These are phyloP conservation scores for Tulasnella sp. DNA, from an alignment of 768 basidiomycete species.

Conservation along the genomic window DNA sequence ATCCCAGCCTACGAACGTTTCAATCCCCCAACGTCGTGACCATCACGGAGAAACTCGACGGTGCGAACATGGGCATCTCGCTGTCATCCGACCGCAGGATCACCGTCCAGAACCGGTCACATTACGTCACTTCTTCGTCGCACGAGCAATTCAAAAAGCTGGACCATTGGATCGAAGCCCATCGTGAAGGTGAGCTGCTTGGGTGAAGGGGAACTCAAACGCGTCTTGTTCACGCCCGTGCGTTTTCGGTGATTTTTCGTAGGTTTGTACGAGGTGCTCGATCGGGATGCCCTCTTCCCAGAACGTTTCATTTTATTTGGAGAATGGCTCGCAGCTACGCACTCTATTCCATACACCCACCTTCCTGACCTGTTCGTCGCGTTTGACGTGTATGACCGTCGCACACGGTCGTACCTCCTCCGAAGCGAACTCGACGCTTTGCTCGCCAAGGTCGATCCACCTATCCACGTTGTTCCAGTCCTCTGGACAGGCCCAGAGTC, in stretches of 20 bases:
- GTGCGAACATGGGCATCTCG: conserved; percentile 55
- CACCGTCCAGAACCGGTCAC: conserved; percentile 49
- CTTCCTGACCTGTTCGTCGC: conserved; percentile 47
- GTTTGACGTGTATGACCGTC: conserved; percentile 48
- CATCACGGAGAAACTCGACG: conserved; percentile 54
- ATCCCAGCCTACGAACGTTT: conserved; percentile 18
- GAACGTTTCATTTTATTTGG: conserved; percentile 50
- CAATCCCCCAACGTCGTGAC: conserved; percentile 26
- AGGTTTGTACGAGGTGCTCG: conserved; percentile 32
- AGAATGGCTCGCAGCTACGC: conserved; percentile 51
- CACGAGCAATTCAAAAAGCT: conserved; percentile 53
- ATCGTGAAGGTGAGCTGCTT: conserved; percentile 27
- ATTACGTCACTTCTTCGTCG: conserved; percentile 42
- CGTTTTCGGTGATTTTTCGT: no score
- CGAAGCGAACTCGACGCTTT: conserved; percentile 26
- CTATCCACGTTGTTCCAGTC: conserved; percentile 5
- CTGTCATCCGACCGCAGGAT: conserved; percentile 38
- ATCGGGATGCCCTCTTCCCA: conserved; percentile 36
- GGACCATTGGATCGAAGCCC: conserved; percentile 41
- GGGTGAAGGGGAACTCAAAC: conserved; percentile 2
- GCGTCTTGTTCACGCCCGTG: no score
- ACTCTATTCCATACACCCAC: conserved; percentile 44
- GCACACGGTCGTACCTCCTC: conserved; percentile 31
- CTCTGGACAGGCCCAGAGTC: conserved; percentile 2
- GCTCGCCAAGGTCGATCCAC: conserved; percentile 1